Percentiles rank a stretch among this genome's conserved stretches.
These are phyloP conservation scores for Acanthamoeba royreba DNA, from an alignment of 208 protist genomes.

Conservation along the genomic window DNA sequence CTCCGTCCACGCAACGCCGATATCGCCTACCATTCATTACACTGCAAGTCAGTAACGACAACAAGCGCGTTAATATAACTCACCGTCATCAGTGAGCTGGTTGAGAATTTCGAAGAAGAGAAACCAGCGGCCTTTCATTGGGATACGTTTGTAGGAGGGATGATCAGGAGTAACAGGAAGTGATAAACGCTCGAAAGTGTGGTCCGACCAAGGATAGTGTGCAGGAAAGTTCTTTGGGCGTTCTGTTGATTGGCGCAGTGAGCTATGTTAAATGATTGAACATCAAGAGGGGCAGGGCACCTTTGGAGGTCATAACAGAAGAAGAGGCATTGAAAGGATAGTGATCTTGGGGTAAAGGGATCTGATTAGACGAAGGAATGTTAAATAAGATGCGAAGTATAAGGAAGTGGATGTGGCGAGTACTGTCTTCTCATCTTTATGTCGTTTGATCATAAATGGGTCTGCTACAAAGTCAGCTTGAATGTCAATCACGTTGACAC, in stretches of 20 bases:
- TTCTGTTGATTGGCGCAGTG: background rate
- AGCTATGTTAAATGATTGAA: background rate
- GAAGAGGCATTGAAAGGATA: too few relatives aligned
- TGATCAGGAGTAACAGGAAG: background rate
- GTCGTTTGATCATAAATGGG: background rate
- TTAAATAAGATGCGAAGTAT: background rate
- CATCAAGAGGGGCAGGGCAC: background rate
- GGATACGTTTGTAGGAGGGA: background rate
- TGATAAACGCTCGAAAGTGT: background rate
- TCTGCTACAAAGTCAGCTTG: background rate
- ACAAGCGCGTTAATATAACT: background rate
- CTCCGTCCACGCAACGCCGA: conserved; percentile 22
- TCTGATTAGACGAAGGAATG: background rate
- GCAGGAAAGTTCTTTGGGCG: background rate
- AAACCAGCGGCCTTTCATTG: background rate
- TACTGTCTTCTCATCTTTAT: background rate
- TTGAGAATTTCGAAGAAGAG: conserved; percentile 24
- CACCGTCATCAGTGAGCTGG: background rate
- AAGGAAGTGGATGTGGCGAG: background rate
- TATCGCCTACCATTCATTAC: background rate
- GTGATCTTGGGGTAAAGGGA: background rate
- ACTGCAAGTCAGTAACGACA: background rate
- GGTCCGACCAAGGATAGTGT: background rate
- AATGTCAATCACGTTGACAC: background rate
- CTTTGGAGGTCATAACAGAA: background rate